Conservation (phyloP, 495 filamentous ascomycete genomes). For the Annulohypoxylon stygium region DNA sequence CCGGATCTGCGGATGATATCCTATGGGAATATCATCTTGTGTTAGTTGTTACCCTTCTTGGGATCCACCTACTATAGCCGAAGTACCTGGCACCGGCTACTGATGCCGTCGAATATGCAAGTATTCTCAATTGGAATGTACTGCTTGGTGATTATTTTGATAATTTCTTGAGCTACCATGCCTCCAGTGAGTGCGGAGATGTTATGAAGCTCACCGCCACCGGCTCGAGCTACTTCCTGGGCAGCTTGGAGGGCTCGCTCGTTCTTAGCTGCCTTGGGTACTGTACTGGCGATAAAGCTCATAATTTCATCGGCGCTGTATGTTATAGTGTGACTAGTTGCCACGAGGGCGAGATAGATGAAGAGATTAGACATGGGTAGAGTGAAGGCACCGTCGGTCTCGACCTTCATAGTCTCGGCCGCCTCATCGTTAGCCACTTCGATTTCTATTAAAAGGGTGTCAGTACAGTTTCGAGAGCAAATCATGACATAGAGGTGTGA, state of each 20-base stretch:
- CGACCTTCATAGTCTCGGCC: constrained; percentile 53
- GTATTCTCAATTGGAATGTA: constrained; percentile 96
- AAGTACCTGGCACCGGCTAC: constrained; percentile 81
- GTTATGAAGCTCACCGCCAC: constrained; percentile 92
- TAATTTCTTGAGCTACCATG: constrained; percentile 93
- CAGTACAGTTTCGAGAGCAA: constrained; percentile 22
- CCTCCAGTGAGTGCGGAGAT: constrained; percentile 91
- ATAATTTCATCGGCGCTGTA: constrained; percentile 63
- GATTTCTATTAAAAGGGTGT: constrained; percentile 36
- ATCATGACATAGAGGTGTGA: constrained; percentile 17
- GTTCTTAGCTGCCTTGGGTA: constrained; percentile 61
- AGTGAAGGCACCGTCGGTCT: constrained; percentile 50
- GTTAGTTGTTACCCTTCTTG: constrained; percentile 31
- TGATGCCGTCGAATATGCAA: constrained; percentile 91
- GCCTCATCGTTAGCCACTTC: constrained; percentile 61
- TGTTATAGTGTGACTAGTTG: constrained; percentile 61
- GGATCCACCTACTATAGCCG: constrained; percentile 53
- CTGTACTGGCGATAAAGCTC: constrained; percentile 52
- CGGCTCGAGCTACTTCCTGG: constrained; percentile 78
- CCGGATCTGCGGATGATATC: constrained; percentile 59
- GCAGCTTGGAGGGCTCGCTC: constrained; percentile 66
- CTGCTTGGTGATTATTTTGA: constrained; percentile 96
- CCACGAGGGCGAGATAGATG: constrained; percentile 80
- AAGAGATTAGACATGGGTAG: constrained; percentile 76
- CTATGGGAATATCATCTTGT: constrained; percentile 45